A percentile compares a stretch with the other conserved stretches of the same genome.
Conservation (phyloP, 441 rosid species). For the Arabidopsis lyrata region DNA sequence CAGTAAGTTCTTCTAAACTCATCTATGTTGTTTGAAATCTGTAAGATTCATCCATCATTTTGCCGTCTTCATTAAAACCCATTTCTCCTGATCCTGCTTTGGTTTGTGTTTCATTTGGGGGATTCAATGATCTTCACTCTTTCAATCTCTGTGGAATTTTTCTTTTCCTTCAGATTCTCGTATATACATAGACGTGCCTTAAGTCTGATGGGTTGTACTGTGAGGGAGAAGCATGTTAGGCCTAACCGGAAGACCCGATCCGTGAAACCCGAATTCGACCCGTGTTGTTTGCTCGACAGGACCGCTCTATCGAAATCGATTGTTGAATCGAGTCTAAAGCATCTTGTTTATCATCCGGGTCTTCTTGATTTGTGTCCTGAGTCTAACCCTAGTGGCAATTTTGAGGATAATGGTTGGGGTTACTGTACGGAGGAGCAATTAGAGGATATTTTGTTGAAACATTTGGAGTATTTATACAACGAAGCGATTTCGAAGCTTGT, state of each 20-base stretch:
- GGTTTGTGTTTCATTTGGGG: neutral
- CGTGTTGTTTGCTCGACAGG: slow-evolving; percentile 53
- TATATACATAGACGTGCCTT: neutral
- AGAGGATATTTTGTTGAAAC: slow-evolving; percentile 73
- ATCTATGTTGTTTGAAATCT: neutral
- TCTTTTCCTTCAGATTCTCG: slow-evolving; percentile 6
- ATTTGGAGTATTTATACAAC: slow-evolving; percentile 66
- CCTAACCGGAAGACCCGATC: slow-evolving; percentile 70
- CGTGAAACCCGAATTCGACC: slow-evolving; percentile 64
- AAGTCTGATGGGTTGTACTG: slow-evolving; percentile 68
- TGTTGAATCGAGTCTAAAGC: slow-evolving; percentile 65
- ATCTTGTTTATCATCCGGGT: slow-evolving; percentile 58
- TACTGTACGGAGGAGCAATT: slow-evolving; percentile 85
- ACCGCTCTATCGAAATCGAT: slow-evolving; percentile 55
- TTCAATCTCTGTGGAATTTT: slow-evolving; percentile 2
- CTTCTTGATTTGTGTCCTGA: slow-evolving; percentile 46
- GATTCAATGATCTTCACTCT: slow-evolving; percentile 36
- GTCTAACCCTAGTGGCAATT: slow-evolving; percentile 40
- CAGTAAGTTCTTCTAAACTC: slow-evolving; percentile 28
- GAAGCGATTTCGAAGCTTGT: slow-evolving; percentile 79
- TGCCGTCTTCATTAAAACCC: neutral
- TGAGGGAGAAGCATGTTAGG: slow-evolving; percentile 73
- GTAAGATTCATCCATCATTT: neutral
- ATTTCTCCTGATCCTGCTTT: slow-evolving; percentile 28
- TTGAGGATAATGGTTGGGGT: slow-evolving; percentile 78